Conservation (phyloP, 495 filamentous ascomycete genomes). For the Annulohypoxylon maeteangense region DNA sequence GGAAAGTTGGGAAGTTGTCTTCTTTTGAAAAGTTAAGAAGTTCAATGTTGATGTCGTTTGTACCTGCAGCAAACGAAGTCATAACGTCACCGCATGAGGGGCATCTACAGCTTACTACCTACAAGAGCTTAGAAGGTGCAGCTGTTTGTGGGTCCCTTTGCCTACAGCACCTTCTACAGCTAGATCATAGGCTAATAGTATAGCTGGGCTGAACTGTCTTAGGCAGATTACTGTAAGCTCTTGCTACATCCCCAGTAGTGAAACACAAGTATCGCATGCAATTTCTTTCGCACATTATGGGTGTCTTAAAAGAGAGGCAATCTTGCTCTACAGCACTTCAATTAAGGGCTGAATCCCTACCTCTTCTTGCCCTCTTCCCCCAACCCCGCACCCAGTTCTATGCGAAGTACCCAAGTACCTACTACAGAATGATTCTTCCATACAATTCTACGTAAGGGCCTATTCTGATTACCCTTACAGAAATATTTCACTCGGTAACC, state of each 20-base stretch:
- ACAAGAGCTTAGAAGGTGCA: constrained; percentile 19
- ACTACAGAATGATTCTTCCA: background rate
- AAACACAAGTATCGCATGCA: background rate
- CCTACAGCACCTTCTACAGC: background rate
- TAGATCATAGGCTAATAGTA: background rate
- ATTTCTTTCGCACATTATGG: background rate
- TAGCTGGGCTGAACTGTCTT: constrained; percentile 1
- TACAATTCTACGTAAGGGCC: background rate
- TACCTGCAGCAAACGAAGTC: constrained; percentile 41
- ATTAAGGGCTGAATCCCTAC: background rate
- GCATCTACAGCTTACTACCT: constrained; percentile 11
- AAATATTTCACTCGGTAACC: background rate
- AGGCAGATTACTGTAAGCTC: background rate
- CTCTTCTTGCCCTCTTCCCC: background rate
- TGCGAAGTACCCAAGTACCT: background rate
- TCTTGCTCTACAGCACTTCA: background rate
- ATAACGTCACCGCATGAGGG: constrained; percentile 44
- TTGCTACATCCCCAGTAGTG: background rate
- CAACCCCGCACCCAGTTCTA: background rate
- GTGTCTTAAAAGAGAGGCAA: background rate
- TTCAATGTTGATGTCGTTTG: constrained; percentile 33
- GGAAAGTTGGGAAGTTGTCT: background rate
- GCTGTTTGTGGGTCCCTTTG: background rate
- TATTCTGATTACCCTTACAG: background rate
- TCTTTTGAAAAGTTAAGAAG: constrained; percentile 17